Percentiles rank a stretch among this genome's conserved stretches.
These are phyloP conservation scores for Syzygium malaccense DNA, from an alignment of 441 rosid species.

Conservation along the genomic window DNA sequence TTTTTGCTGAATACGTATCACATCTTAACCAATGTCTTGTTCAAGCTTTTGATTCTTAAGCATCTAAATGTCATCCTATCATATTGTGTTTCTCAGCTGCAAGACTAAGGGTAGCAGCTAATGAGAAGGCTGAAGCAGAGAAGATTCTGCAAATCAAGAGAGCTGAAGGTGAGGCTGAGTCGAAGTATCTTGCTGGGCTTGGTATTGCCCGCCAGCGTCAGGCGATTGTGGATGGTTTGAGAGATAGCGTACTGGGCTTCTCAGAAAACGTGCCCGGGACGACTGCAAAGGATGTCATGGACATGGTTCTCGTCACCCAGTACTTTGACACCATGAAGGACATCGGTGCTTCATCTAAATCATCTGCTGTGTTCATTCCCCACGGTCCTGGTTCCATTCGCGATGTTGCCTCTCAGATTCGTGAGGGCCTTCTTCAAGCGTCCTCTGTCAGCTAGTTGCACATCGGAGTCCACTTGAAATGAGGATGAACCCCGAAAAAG, in stretches of 20 bases:
- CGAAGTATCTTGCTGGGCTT: conserved; percentile 29
- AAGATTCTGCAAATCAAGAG: conserved; percentile 59
- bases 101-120: conserved; percentile 56
- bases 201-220: conserved; percentile 30
- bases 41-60: neutral
- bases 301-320: conserved; percentile 53
- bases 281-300: conserved; percentile 51
- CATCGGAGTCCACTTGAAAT: neutral
- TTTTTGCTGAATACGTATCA: neutral
- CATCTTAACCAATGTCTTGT: neutral
- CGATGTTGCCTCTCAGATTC: conserved; percentile 49
- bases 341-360: conserved; percentile 44
- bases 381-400: conserved; percentile 67
- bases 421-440: conserved; percentile 58
- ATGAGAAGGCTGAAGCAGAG: conserved; percentile 67
- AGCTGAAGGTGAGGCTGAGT: conserved; percentile 73
- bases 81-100: conserved; percentile 31
- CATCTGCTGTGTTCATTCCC: conserved; percentile 59
- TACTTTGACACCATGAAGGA: conserved; percentile 55
- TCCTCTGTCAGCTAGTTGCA: neutral
- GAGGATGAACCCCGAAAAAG: neutral
- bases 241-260: conserved; percentile 49
- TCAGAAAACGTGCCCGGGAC: conserved; percentile 49
- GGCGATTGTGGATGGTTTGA: conserved; percentile 28
- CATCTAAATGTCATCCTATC: neutral